Evolutionary conservation across 1,139 yeast species (phyloP).

Genomic region (Blastobotrys petasosporus): DNA sequence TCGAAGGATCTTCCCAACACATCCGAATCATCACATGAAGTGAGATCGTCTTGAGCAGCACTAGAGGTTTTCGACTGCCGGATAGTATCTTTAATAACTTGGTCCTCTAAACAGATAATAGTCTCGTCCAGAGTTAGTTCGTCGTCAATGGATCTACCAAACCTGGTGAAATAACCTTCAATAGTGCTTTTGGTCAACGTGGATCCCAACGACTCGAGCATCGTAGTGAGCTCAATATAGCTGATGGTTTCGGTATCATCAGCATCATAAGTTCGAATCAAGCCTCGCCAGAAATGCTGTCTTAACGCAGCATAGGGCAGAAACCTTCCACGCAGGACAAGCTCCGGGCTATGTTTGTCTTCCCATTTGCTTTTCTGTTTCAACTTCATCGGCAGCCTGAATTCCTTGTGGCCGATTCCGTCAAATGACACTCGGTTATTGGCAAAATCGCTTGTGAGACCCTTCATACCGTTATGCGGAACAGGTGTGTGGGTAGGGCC

Average conservation of each 20-base stretch:
- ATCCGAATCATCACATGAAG: neutral
- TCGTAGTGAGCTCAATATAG: constrained; percentile 49
- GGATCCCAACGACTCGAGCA: constrained; percentile 61
- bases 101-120: constrained; percentile 47
- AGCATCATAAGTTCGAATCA: constrained; percentile 51
- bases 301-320: constrained; percentile 62
- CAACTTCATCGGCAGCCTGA: constrained; percentile 36
- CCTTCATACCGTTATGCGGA: no score
- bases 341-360: constrained; percentile 46
- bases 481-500: neutral
- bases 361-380: constrained; percentile 29
- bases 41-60: neutral
- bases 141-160: constrained; percentile 45
- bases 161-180: constrained; percentile 40
- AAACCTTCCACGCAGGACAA: constrained; percentile 59
- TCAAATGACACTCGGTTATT: neutral
- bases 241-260: constrained; percentile 44
- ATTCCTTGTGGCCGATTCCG: constrained; percentile 15
- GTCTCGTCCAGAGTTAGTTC: constrained; percentile 52
- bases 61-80: constrained; percentile 10
- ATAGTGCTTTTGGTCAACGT: constrained; percentile 46
- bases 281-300: constrained; percentile 62
- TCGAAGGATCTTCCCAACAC: neutral
- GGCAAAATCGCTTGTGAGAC: no score
- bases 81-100: constrained; percentile 28